Evolutionary conservation across 495 filamentous ascomycete genomes (phyloP).

Genomic region (Podospora conica): DNA sequence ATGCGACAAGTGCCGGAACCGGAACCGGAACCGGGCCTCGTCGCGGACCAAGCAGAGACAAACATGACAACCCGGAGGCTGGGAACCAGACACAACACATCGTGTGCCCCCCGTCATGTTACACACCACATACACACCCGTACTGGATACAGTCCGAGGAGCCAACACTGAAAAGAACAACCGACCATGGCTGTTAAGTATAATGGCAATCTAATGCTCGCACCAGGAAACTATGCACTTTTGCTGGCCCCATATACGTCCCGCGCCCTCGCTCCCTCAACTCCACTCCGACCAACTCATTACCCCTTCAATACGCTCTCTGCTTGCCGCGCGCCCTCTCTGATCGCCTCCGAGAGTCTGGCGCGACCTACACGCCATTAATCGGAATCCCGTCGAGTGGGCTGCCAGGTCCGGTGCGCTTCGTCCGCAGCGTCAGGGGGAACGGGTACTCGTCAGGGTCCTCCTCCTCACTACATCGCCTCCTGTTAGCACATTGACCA

Average conservation of each 20-base stretch:
- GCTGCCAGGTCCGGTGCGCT: constrained; percentile 34
- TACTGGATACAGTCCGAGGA: neutral
- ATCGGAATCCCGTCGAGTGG: constrained; percentile 33
- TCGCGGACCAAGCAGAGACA: neutral
- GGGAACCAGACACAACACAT: too few relatives aligned
- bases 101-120: too few relatives aligned
- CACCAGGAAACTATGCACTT: neutral
- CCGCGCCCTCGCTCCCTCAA: constrained; percentile 1
- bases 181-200: neutral
- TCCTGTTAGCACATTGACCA: constrained; percentile 7
- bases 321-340: neutral
- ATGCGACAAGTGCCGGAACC: neutral
- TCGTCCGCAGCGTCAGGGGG: constrained; percentile 70
- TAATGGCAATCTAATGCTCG: constrained; percentile 5
- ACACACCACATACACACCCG: neutral
- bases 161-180: neutral
- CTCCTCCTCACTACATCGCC: constrained; percentile 77
- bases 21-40: too few relatives aligned
- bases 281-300: neutral
- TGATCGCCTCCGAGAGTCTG: neutral
- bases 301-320: neutral
- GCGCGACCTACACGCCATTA: constrained; percentile 32
- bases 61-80: neutral
- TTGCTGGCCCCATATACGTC: constrained; percentile 8
- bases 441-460: constrained; percentile 91